These are phyloP conservation scores for Yamadazyma songkhlaensis DNA, from an alignment of 1,139 yeast species.

Conservation along the genomic window DNA sequence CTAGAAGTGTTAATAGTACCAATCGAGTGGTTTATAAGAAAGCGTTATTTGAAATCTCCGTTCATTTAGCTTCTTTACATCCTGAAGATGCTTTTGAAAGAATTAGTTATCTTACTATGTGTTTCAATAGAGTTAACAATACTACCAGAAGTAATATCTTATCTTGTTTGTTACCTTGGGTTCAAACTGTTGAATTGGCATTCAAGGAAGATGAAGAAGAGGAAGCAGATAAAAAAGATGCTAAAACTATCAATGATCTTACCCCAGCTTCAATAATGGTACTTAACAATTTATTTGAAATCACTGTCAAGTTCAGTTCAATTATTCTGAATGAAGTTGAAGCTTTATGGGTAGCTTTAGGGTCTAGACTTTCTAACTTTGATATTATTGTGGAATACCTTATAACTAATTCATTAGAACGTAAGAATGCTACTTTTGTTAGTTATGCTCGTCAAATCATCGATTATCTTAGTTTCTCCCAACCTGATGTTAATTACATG, in stretches of 20 bases:
- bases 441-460: constrained; percentile 78
- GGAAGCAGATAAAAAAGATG: constrained; percentile 6
- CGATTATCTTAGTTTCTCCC: constrained; percentile 64
- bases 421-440: constrained; percentile 73
- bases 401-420: constrained; percentile 63
- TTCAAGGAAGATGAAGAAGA: constrained; percentile 17
- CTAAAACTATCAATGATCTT: constrained; percentile 15
- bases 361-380: constrained; percentile 65
- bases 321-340: constrained; percentile 82
- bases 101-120: constrained; percentile 71
- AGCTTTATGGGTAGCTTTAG: constrained; percentile 92
- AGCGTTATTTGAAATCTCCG: constrained; percentile 67
- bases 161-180: constrained; percentile 86
- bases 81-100: constrained; percentile 58
- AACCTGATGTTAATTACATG: constrained; percentile 53
- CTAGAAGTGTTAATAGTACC: constrained; percentile 61
- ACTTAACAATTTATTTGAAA: constrained; percentile 75
- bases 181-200: constrained; percentile 70
- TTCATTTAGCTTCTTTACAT: constrained; percentile 49
- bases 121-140: constrained; percentile 59
- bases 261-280: constrained; percentile 72
- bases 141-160: constrained; percentile 69
- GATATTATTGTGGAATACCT: constrained; percentile 71
- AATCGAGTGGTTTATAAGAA: constrained; percentile 76
- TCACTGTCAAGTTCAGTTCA: constrained; percentile 74